Percentiles rank a stretch among this genome's conserved stretches.
Evolutionary conservation across 1,139 yeast species (phyloP).

Genomic region (Pichia terricola): DNA sequence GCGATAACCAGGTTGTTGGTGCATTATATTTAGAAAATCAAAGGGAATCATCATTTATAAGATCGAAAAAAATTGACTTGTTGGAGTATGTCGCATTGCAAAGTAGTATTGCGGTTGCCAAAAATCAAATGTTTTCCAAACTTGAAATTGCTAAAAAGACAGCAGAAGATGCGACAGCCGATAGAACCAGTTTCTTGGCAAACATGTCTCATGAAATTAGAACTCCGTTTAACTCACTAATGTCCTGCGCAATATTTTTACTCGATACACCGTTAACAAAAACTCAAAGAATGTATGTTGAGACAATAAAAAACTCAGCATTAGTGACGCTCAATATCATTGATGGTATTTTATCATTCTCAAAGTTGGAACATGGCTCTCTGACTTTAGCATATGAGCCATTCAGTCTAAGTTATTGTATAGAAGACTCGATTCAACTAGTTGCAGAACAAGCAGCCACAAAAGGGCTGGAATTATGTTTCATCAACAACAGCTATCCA

Average conservation of each 20-base stretch:
- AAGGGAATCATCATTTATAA: conserved; percentile 15
- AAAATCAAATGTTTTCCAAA: conserved; percentile 38
- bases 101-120: conserved; percentile 45
- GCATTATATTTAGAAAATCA: conserved; percentile 39
- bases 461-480: conserved; percentile 40
- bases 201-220: conserved; percentile 54
- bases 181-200: conserved; percentile 49
- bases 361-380: conserved; percentile 50
- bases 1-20: conserved; percentile 35
- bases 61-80: conserved; percentile 31
- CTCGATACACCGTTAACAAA: conserved; percentile 40
- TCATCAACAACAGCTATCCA: conserved; percentile 35
- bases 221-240: conserved; percentile 48
- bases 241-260: conserved; percentile 46
- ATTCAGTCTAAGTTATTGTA: conserved; percentile 42
- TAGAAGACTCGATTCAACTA: conserved; percentile 43
- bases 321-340: conserved; percentile 45
- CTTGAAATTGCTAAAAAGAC: conserved; percentile 46
- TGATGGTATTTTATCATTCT: conserved; percentile 48
- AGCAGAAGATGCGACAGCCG: conserved; percentile 53
- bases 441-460: conserved; percentile 44
- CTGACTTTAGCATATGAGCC: conserved; percentile 37
- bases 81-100: conserved; percentile 42
- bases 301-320: conserved; percentile 43
- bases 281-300: conserved; percentile 45